Conservation (phyloP, 2,329 filamentous ascomycete species). For the Penicillium sp. region DNA sequence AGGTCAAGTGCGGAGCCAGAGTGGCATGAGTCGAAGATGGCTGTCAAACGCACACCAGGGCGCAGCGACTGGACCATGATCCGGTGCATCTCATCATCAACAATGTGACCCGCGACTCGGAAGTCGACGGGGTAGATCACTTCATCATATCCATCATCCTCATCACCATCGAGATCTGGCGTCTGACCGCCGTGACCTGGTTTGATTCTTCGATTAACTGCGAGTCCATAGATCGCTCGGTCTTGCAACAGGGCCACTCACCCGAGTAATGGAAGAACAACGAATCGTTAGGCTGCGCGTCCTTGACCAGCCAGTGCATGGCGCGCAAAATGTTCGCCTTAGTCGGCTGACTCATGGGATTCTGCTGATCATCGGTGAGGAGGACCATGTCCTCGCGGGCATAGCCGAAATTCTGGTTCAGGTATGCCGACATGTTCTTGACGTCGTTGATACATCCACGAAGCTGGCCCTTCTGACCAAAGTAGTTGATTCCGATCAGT, state of each 20-base stretch:
- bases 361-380: constrained; percentile 94
- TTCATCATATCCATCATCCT: constrained; percentile 76
- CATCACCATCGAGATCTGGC: constrained; percentile 71
- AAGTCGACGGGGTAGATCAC: constrained; percentile 79
- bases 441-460: constrained; percentile 97
- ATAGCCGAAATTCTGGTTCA: constrained; percentile 88
- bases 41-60: constrained; percentile 76
- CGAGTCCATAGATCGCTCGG: neutral
- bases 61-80: constrained; percentile 76
- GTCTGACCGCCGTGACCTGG: constrained; percentile 75
- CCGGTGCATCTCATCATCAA: constrained; percentile 77
- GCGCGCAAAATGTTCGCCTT: constrained; percentile 93
- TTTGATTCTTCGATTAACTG: constrained; percentile 10
- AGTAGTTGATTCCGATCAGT: constrained; percentile 95
- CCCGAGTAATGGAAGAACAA: constrained; percentile 98
- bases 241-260: constrained; percentile 44
- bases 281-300: constrained; percentile 87
- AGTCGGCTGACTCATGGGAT: constrained; percentile 94
- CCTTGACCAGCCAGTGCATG: constrained; percentile 98
- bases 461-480: constrained; percentile 85
- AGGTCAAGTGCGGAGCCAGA: constrained; percentile 68
- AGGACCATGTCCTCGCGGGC: constrained; percentile 96
- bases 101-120: constrained; percentile 68
- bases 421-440: constrained; percentile 91
- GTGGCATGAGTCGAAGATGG: constrained; percentile 70